phyloP scores from a whole-genome alignment of 495 filamentous ascomycete species.

The Penicillium cinerascens region DNA sequence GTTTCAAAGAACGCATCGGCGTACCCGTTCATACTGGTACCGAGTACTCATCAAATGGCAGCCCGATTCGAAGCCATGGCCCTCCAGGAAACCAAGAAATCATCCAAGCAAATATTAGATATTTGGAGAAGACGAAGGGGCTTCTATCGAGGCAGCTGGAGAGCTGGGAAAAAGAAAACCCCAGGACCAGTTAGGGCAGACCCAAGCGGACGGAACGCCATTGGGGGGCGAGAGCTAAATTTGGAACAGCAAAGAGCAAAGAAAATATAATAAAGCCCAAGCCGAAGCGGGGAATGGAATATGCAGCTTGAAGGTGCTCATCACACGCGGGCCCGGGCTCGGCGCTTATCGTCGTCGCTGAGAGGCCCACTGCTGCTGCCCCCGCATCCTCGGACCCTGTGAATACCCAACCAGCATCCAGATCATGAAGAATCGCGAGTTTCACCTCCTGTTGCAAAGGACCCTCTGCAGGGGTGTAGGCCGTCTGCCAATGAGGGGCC shows the following conservation, averaged over 20 bases:
- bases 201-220: conserved; percentile 15
- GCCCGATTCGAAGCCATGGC: conserved; percentile 32
- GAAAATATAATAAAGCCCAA: not conserved
- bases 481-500: not conserved
- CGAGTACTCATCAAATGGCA: conserved; percentile 25
- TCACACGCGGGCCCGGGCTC: conserved; percentile 23
- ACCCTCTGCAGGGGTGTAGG: not conserved
- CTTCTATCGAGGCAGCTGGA: not conserved
- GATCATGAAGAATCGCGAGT: conserved; percentile 1
- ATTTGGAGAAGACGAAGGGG: not conserved
- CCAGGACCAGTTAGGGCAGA: conserved; percentile 22
- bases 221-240: conserved; percentile 28
- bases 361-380: conserved; percentile 18
- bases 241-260: conserved; percentile 20
- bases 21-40: conserved; percentile 42
- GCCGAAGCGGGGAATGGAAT: conserved; percentile 17
- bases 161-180: conserved; percentile 17
- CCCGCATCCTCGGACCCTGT: conserved; percentile 14
- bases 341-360: conserved; percentile 26
- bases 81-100: conserved; percentile 1
- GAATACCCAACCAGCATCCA: conserved; percentile 9
- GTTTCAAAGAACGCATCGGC: conserved; percentile 5
- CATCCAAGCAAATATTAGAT: not conserved
- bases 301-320: conserved; percentile 25
- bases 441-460: not conserved